A percentile compares a stretch with the other conserved stretches of the same genome.
Evolutionary conservation across 1,139 yeast species (phyloP).

Genomic region (Pichia terricola): DNA sequence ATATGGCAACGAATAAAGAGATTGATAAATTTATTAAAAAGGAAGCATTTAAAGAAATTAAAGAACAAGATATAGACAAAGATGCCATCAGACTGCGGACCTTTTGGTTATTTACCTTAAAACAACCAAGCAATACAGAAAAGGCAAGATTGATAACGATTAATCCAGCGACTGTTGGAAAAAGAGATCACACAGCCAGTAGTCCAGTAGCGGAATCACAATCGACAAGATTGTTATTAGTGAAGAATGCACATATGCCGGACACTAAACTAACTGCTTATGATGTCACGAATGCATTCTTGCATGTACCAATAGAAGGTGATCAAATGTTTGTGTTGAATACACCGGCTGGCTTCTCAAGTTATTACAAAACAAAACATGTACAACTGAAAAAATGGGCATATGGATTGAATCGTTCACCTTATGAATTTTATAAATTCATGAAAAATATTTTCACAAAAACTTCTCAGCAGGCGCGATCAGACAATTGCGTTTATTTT

Average conservation of each 20-base stretch:
- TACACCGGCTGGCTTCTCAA: background rate
- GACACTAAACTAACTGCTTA: background rate
- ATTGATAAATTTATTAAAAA: no score
- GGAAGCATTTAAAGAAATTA: no score
- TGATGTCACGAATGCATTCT: background rate
- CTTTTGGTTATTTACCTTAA: background rate
- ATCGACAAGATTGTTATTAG: background rate
- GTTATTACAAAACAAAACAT: no score
- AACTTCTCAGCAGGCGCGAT: no score
- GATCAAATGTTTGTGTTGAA: background rate
- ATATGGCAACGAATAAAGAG: no score
- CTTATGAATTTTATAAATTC: no score
- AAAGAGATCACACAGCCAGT: background rate
- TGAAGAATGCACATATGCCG: background rate
- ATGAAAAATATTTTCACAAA: no score
- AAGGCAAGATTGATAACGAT: background rate
- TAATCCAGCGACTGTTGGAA: background rate
- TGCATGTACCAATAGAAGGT: background rate
- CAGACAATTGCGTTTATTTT: no score
- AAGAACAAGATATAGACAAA: no score
- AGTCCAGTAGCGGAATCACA: background rate
- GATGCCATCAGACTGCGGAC: background rate
- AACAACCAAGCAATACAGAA: background rate
- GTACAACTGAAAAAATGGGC: background rate
- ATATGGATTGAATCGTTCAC: background rate